These are phyloP conservation scores for Umbelopsis sp. DNA, from an alignment of 371 early-diverging fungal species.

Conservation along the genomic window DNA sequence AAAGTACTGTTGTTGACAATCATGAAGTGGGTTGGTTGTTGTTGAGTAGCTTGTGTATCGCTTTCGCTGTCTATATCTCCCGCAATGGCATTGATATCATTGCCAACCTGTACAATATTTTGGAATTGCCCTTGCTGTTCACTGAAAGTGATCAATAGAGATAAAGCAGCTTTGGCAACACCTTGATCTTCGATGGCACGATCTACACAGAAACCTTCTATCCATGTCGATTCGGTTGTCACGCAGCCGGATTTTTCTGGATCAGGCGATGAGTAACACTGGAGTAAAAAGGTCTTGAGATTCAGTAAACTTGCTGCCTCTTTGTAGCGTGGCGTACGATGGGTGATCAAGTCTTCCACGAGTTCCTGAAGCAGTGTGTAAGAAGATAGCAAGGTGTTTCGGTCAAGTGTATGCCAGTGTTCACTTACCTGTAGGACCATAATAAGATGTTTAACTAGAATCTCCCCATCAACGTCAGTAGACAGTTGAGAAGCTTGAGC, in stretches of 20 bases:
- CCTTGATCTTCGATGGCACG: constrained; percentile 41
- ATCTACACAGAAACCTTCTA: constrained; percentile 38
- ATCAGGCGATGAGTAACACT: constrained; percentile 16
- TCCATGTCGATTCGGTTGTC: constrained; percentile 28
- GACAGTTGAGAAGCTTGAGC: constrained; percentile 15
- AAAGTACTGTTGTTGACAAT: constrained; percentile 47
- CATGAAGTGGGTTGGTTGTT: constrained; percentile 23
- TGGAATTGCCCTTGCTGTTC: constrained; percentile 36
- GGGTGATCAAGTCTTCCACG: constrained; percentile 20
- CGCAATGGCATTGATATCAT: constrained; percentile 32
- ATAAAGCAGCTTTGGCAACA: constrained; percentile 36
- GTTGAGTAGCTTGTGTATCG: constrained; percentile 21
- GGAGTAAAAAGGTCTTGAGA: constrained; percentile 28
- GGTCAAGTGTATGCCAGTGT: neutral
- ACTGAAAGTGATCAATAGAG: constrained; percentile 34
- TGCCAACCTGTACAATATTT: constrained; percentile 17
- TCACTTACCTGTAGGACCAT: constrained; percentile 18
- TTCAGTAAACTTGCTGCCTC: constrained; percentile 47
- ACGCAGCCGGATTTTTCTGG: constrained; percentile 23
- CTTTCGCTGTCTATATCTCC: constrained; percentile 36
- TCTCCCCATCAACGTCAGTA: constrained; percentile 18
- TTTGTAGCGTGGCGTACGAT: constrained; percentile 42
- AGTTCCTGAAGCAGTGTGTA: constrained; percentile 24
- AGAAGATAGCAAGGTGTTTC: neutral
- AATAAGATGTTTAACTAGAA: constrained; percentile 22